Conservation (phyloP, 139 green algal species). For the Tetradesmus obliquus region DNA sequence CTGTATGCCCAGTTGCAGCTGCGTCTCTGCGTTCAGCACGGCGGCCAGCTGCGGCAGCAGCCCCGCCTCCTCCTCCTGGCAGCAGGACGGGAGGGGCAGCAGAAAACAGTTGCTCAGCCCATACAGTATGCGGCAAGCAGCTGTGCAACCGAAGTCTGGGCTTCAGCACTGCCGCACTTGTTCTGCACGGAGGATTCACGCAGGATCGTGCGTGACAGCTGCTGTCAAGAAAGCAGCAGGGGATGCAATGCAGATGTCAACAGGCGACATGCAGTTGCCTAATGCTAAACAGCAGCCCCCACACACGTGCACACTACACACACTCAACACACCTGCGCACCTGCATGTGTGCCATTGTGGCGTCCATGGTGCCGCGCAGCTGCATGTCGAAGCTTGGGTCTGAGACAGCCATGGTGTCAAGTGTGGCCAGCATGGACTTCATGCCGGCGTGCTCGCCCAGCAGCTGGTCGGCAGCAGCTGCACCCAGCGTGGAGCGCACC, state of each 20-base stretch:
- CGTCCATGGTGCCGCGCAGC: conserved; percentile 15
- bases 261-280: too few relatives aligned
- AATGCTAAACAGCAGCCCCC: background rate
- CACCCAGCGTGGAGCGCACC: conserved; percentile 28
- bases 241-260: too few relatives aligned
- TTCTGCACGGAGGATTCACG: too few relatives aligned
- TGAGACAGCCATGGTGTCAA: conserved; percentile 39
- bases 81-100: background rate
- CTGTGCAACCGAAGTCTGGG: background rate
- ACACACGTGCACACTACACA: background rate
- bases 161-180: background rate
- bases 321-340: background rate
- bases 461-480: conserved; percentile 17
- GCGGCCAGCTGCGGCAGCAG: conserved; percentile 38
- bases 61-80: conserved; percentile 41
- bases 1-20: conserved; percentile 46
- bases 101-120: background rate
- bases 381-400: conserved; percentile 46
- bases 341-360: conserved; percentile 33
- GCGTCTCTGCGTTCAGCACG: conserved; percentile 19
- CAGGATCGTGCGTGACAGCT: too few relatives aligned
- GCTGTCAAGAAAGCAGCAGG: too few relatives aligned
- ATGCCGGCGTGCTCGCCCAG: conserved; percentile 25
- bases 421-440: conserved; percentile 22
- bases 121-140: too few relatives aligned